Evolutionary conservation across 2,329 filamentous ascomycete species (phyloP), one percentile per base, ranked within the genome.

Genomic region (Ascosphaera apis): DNA sequence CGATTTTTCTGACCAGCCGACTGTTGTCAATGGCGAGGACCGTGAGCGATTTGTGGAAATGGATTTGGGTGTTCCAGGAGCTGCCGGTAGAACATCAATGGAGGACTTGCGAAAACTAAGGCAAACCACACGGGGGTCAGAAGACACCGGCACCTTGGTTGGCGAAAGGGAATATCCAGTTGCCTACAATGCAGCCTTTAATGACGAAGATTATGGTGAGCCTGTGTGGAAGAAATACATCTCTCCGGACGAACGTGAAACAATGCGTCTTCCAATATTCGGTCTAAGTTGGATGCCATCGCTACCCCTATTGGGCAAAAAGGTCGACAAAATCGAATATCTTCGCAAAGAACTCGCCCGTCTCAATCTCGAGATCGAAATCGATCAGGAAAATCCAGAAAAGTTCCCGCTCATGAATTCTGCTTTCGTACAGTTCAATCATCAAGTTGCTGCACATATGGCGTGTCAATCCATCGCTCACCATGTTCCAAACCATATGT

Each of bases 361-460:
- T 11, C 62, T 95, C 13, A 98, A 95, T 44, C 50, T 84, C 36
- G 84, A 95, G 51, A 93, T 98, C 37, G 84, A 93, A 45, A 62
- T 76, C 32, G 88, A 95, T 44, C 88, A 98, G 51, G 67, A 76
- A 36, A 66, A 88, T 34, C 76, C 79, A 0, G 84, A 93, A 44
- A 72, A 76, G 3, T 95, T 82, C 42, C 84, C 86, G 0, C 58
- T 84, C 33, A 91, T 93, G 83, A 92, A 80, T 48, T 92, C 86
- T 1, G 88, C 88, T 0, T 98, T 98, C 46, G 83, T 98, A 41
- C 88, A 98, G 51, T 98, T 98, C 65, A 92, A 98, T 49, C 78
- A 93, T 49, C 88, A 98, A 52, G 80, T 93, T 1, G 84, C 86
- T 4, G 88, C 88, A 0, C 88, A 98, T 48, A 95, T 98, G 88